Conservation (phyloP, 768 basidiomycete genomes). For the Coprinopsis cinerea region DNA sequence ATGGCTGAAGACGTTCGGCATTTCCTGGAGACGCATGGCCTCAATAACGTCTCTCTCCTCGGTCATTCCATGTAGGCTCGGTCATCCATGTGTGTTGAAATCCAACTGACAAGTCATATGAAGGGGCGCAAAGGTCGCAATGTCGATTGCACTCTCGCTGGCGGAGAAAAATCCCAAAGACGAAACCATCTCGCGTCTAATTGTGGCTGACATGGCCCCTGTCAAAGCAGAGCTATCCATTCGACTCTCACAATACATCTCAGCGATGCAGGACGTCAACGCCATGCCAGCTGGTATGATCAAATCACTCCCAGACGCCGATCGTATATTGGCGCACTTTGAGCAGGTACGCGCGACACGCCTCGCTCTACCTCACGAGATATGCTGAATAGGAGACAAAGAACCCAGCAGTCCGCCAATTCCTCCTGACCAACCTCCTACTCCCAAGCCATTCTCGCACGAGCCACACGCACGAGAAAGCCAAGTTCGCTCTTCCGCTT, state of each 20-base stretch:
- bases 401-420: conserved; percentile 72
- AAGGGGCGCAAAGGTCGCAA: conserved; percentile 85
- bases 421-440: conserved; percentile 79
- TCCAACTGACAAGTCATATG: neutral
- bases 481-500: conserved; percentile 71
- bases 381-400: no score
- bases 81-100: neutral
- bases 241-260: conserved; percentile 63
- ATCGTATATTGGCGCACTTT: conserved; percentile 51
- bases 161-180: conserved; percentile 26
- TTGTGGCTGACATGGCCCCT: conserved; percentile 83
- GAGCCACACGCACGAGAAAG: conserved; percentile 26
- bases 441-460: conserved; percentile 25
- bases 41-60: conserved; percentile 64
- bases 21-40: conserved; percentile 50
- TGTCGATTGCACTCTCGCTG: conserved; percentile 54
- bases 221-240: conserved; percentile 46
- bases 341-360: no score
- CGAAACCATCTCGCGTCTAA: conserved; percentile 45
- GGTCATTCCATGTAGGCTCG: conserved; percentile 84
- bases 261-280: conserved; percentile 73
- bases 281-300: conserved; percentile 35
- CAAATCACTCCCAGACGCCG: conserved; percentile 62
- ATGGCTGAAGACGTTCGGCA: conserved; percentile 77
- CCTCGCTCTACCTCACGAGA: no score